Percentiles rank a stretch among this genome's conserved stretches.
Evolutionary conservation across 495 filamentous ascomycete genomes (phyloP).

Genomic region (Chaetomidium leptoderma): DNA sequence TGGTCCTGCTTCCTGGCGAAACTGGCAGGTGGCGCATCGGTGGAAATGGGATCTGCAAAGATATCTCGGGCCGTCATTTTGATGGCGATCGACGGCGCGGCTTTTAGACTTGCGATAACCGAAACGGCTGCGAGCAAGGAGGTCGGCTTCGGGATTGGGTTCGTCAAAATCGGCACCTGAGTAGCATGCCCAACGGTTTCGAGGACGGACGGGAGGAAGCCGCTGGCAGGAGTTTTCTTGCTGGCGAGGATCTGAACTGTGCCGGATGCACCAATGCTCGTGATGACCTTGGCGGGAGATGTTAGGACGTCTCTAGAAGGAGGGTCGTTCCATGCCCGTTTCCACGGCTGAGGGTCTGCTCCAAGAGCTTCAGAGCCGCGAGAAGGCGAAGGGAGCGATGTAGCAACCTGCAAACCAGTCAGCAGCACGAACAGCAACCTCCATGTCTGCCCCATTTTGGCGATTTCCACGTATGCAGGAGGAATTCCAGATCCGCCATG

Average conservation of each 20-base stretch:
- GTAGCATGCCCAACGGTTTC: constrained; percentile 23
- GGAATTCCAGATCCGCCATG: background rate
- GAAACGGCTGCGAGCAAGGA: constrained; percentile 15
- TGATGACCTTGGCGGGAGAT: constrained; percentile 23
- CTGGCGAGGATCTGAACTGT: constrained; percentile 24
- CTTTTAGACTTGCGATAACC: background rate
- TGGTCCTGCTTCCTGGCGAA: constrained; percentile 49
- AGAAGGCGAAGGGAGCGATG: background rate
- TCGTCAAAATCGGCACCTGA: constrained; percentile 21
- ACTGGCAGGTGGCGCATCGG: constrained; percentile 50
- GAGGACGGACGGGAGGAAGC: constrained; percentile 19
- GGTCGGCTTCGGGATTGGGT: constrained; percentile 22
- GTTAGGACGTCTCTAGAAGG: constrained; percentile 9
- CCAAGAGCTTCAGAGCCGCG: too few species aligned
- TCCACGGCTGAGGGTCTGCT: background rate
- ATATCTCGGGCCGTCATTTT: constrained; percentile 37
- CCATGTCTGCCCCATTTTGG: constrained; percentile 9
- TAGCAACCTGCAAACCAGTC: constrained; percentile 9
- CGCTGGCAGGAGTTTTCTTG: constrained; percentile 14
- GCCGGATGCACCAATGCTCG: constrained; percentile 21
- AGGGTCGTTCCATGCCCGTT: background rate
- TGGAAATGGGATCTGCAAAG: constrained; percentile 56
- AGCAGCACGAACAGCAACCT: constrained; percentile 4
- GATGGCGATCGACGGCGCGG: background rate
- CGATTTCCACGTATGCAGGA: background rate